phyloP scores from a whole-genome alignment of 495 filamentous ascomycete genomes.

The Alectoria sarmentosa region DNA sequence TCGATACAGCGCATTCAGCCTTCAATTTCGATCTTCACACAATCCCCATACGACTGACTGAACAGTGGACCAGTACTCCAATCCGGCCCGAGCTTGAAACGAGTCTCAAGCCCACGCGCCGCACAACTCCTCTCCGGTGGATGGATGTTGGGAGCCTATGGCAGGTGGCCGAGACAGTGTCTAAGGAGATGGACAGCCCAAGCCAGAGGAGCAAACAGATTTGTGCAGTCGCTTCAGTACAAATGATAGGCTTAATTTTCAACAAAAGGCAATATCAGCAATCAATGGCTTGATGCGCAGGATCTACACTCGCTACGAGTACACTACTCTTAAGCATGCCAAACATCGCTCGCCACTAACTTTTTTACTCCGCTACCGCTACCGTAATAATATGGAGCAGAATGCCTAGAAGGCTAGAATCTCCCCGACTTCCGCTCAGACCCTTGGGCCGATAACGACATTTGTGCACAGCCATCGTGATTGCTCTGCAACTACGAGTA shows the following conservation, averaged over 20 bases:
- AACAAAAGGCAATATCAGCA: not conserved
- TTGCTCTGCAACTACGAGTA: not conserved
- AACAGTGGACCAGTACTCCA: not conserved
- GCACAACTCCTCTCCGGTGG: not conserved
- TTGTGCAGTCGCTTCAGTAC: not conserved
- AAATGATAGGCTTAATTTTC: conserved; percentile 9
- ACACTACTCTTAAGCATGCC: conserved; percentile 22
- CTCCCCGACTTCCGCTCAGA: conserved; percentile 23
- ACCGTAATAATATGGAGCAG: conserved; percentile 4
- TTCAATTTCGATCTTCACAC: not conserved
- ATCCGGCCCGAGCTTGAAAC: conserved; percentile 4
- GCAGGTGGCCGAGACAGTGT: not conserved
- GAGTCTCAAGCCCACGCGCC: not conserved
- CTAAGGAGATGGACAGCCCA: not conserved
- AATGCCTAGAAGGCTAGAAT: conserved; percentile 17
- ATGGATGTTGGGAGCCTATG: not conserved
- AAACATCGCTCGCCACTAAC: conserved; percentile 21
- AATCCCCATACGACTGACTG: not conserved
- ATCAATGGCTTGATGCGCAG: conserved; percentile 18
- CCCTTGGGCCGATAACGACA: conserved; percentile 13
- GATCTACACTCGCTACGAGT: conserved; percentile 14
- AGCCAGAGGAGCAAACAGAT: not conserved
- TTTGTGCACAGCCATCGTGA: conserved; percentile 1
- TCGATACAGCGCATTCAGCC: not conserved
- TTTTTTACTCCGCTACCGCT: conserved; percentile 15